Conservation (phyloP, 139 green algal genomes). For the Nannochloris sp. region DNA sequence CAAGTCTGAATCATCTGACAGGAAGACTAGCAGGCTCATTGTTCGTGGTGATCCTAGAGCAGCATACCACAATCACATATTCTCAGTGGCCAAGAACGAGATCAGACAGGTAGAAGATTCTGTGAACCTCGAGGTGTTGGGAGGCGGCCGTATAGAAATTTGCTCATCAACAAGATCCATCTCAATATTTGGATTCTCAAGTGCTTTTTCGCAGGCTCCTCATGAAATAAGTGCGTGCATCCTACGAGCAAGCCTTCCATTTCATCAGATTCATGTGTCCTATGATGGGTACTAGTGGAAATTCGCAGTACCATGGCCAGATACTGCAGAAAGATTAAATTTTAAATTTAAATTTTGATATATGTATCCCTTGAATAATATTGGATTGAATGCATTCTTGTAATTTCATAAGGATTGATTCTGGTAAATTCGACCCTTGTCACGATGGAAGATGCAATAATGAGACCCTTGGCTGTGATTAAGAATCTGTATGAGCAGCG, state of each 20-base stretch:
- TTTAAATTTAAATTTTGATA: too few relatives aligned
- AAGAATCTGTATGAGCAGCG: too few relatives aligned
- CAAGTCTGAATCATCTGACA: background rate
- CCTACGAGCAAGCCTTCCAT: slow-evolving; percentile 42
- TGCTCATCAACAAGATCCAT: background rate
- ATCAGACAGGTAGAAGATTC: slow-evolving; percentile 21
- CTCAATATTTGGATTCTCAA: slow-evolving; percentile 62
- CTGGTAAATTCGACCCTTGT: too few relatives aligned
- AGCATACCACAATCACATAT: slow-evolving; percentile 67
- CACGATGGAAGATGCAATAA: too few relatives aligned
- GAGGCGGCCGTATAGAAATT: slow-evolving; percentile 4
- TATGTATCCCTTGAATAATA: too few relatives aligned
- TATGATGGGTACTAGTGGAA: slow-evolving; percentile 68
- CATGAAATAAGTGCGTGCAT: slow-evolving; percentile 63
- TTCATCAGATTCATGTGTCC: slow-evolving; percentile 48
- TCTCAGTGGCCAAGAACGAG: slow-evolving; percentile 14
- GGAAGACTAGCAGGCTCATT: slow-evolving; percentile 47
- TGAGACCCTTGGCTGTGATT: too few relatives aligned
- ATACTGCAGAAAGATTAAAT: background rate
- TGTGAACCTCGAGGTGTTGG: slow-evolving; percentile 1
- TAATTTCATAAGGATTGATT: too few relatives aligned
- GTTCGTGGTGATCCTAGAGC: slow-evolving; percentile 54
- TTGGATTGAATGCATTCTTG: too few relatives aligned
- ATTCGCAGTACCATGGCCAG: background rate
- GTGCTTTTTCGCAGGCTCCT: slow-evolving; percentile 61